Conservation (phyloP, 306 rosid species). For the Prunus davidiana region DNA sequence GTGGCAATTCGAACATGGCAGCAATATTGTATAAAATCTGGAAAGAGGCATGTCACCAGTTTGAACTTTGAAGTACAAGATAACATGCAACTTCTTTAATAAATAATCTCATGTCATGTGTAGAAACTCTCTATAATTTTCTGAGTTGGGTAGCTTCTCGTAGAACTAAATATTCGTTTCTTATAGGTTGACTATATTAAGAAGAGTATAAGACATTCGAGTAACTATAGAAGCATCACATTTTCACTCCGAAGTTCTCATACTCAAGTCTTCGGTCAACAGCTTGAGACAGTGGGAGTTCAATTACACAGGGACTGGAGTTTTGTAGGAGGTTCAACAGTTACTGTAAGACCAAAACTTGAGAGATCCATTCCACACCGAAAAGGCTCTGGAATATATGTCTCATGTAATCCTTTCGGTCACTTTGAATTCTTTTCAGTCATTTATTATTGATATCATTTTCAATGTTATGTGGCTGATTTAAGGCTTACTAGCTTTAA, state of each 20-base stretch:
- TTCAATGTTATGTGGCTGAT: not conserved
- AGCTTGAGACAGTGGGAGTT: constrained; percentile 20
- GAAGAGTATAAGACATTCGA: constrained; percentile 38
- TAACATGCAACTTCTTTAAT: too few species aligned
- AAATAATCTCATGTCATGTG: too few species aligned
- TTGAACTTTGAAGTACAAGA: too few species aligned
- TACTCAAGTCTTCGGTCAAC: constrained; percentile 33
- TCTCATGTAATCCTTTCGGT: constrained; percentile 63
- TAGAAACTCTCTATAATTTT: not conserved
- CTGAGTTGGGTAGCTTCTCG: constrained; percentile 9
- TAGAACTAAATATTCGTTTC: constrained; percentile 18
- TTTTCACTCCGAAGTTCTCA: constrained; percentile 35
- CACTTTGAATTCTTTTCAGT: constrained; percentile 2
- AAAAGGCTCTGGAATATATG: constrained; percentile 42
- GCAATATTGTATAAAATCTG: not conserved
- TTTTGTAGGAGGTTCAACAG: constrained; percentile 73
- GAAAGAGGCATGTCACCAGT: not conserved
- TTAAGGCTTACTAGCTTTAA: not conserved
- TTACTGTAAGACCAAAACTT: constrained; percentile 48
- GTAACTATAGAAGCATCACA: constrained; percentile 28
- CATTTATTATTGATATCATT: not conserved
- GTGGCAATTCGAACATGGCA: not conserved
- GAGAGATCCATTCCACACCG: constrained; percentile 28
- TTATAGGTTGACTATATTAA: constrained; percentile 40
- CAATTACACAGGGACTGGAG: constrained; percentile 53